Evolutionary conservation across 2,329 filamentous ascomycete species (phyloP), one percentile per base, ranked within the genome.

Genomic region (Magnaporthiopsis poae): DNA sequence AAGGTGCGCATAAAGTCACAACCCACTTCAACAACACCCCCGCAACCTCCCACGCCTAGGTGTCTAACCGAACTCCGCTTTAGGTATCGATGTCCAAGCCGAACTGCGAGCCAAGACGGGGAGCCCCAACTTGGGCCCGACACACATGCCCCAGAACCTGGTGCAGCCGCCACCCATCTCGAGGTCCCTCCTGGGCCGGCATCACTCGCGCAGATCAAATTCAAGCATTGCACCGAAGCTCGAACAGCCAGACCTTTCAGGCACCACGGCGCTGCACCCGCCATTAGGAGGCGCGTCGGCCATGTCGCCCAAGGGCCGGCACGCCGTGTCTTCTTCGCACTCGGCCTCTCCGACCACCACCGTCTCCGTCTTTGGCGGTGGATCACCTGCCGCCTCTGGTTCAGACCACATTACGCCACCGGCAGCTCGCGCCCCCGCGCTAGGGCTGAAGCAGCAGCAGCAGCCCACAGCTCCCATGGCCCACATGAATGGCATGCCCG

Each of bases 71-170:
- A n/a, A 56, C 46, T 56, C n/a, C 12, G 33, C 36, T 65, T 62
- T 36, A 96, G 92, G 92, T 72, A 96, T 98, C 78, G 94, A 99
- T 82, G 95, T 99, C 63, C 92, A 98, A 80, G 91, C 93, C 69
- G 95, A 98, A 80, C 85, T 99, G 72, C 90, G 91, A 70, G 89
- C 93, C 75, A 98, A 97, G 82, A 93, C 91, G 63, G 91, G 90
- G 72, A 96, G 90, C 78, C 92, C 93, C 65, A 90, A 88, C 73
- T 82, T 95, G 69, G 89, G 83, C 68, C 88, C 85, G 72, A 91
- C 85, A 71, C 83, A 86, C 76, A 84, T 86, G 83, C 80, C 82
- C 71, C 90, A 85, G 77, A 89, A 82, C 76, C 83, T 87, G 73
- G 87, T 90, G 66, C 89, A 90, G 72, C 86, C 89, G 36, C 89